Evolutionary conservation across 768 basidiomycete species (phyloP), one percentile per base, ranked within the genome.

Genomic region (Thelephora aurantiotincta): DNA sequence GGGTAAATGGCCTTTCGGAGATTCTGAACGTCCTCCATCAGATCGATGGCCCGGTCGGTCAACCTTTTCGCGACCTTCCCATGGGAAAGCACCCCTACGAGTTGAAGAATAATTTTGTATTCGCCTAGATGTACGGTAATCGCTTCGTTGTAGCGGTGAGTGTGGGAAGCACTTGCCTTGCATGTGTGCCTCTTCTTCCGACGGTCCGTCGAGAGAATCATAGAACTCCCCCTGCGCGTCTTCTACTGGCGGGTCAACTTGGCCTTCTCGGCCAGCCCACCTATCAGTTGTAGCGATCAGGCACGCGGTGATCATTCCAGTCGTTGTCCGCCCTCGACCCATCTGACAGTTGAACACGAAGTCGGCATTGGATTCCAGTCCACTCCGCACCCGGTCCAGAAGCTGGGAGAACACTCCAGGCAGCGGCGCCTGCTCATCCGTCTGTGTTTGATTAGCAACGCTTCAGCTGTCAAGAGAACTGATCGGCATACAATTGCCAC

Each of bases 271-370:
- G 23, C 64, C 70, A 36, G 66, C 60, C 78, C 83, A 82, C 44
- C 71, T 68, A 64, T 74, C 67, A 7, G 76, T 76, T 2, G 78
- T 86, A 11, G 90, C 83, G 46, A 96, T 86, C 20, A 97, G 68
- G 48, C 82, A 87, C 0, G 89, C 88, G 20, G 82, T 80, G 48
- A 91, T 77, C 91, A 97, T 98, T 5, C 96, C 96, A 0, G 92
- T 97, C 0, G 96, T 99, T 5, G 96, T 99, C 35, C 85, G 72
- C 13, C 81, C 85, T 48, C 85, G 69, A 19, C 88, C 88, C 91
- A 97, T 94, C 63, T 98, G 96, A 63, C 96, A 99, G 55, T 98
- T 98, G 69, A 96, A 97, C 42, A 90, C 67, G 55, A 91, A 84
- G 54, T 89, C 88, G 3, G 78, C 83, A 1, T 79, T 75, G 23